Percentiles rank a stretch among this genome's conserved stretches.
Evolutionary conservation across 768 basidiomycete genomes (phyloP).

Genomic region (Tulasnella sp.): DNA sequence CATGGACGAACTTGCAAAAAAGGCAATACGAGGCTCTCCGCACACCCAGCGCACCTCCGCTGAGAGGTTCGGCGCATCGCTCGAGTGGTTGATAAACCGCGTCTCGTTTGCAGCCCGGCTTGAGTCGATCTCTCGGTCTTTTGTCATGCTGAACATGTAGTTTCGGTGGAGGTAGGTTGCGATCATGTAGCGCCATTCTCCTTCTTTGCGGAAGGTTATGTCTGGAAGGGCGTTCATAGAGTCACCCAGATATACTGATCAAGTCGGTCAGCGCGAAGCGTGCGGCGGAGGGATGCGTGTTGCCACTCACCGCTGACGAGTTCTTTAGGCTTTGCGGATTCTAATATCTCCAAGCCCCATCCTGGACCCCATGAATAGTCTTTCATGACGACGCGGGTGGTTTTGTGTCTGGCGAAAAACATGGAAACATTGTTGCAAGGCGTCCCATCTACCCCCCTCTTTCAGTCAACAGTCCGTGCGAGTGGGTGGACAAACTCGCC

Average conservation of each 20-base stretch:
- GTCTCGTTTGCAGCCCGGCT: conserved; percentile 45
- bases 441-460: background rate
- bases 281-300: background rate
- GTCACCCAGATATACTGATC: conserved; percentile 56
- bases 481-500: background rate
- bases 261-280: background rate
- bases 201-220: conserved; percentile 8
- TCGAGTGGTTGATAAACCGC: conserved; percentile 56
- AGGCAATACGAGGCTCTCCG: conserved; percentile 53
- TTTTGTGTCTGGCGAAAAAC: background rate
- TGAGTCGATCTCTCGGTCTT: conserved; percentile 39
- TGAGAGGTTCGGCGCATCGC: background rate
- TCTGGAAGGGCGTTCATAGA: conserved; percentile 32
- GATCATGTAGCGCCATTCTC: background rate
- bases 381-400: conserved; percentile 31
- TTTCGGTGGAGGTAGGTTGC: conserved; percentile 37
- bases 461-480: background rate
- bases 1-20: conserved; percentile 40
- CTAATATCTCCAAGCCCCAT: conserved; percentile 41
- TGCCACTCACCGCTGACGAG: conserved; percentile 35
- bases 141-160: conserved; percentile 50
- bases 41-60: conserved; percentile 44
- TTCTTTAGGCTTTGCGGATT: conserved; percentile 35
- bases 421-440: background rate
- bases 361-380: conserved; percentile 33